phyloP scores from a whole-genome alignment of 805 yeast species.

The Wickerhamiella domercqiae region DNA sequence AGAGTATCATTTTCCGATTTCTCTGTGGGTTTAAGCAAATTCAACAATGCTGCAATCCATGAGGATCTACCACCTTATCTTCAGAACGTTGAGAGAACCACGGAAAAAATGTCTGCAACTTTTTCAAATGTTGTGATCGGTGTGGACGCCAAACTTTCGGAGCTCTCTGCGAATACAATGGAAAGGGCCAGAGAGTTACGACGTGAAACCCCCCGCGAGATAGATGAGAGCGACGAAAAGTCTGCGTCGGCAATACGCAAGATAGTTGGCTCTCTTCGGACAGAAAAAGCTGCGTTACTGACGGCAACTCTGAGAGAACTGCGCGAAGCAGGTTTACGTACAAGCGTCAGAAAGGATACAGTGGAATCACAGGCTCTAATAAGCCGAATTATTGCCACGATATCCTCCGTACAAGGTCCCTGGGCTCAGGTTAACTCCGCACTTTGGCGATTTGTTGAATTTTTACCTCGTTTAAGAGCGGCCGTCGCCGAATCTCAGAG shows the following conservation, averaged over 20 bases:
- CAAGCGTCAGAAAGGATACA: conserved; percentile 51
- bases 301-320: conserved; percentile 66
- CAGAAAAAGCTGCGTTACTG: conserved; percentile 65
- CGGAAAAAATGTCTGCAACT: not conserved
- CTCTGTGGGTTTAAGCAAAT: no score
- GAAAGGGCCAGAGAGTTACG: conserved; percentile 45
- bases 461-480: conserved; percentile 64
- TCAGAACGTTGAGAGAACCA: not conserved
- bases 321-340: conserved; percentile 59
- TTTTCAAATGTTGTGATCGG: no score
- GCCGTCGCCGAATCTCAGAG: conserved; percentile 39
- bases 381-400: conserved; percentile 42
- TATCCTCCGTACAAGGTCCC: conserved; percentile 29
- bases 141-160: conserved; percentile 23
- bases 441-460: conserved; percentile 58
- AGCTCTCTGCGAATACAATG: conserved; percentile 34
- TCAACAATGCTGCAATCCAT: not conserved
- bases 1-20: not conserved
- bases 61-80: not conserved
- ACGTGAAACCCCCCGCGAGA: conserved; percentile 59
- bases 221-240: conserved; percentile 42
- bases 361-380: conserved; percentile 46
- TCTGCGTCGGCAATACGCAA: conserved; percentile 59
- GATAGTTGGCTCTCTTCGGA: conserved; percentile 49
- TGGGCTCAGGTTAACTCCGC: conserved; percentile 31